A percentile compares a stretch with the other conserved stretches of the same genome.
Conservation (phyloP, 2,329 filamentous ascomycete genomes). For the Hypomyces rosellus region DNA sequence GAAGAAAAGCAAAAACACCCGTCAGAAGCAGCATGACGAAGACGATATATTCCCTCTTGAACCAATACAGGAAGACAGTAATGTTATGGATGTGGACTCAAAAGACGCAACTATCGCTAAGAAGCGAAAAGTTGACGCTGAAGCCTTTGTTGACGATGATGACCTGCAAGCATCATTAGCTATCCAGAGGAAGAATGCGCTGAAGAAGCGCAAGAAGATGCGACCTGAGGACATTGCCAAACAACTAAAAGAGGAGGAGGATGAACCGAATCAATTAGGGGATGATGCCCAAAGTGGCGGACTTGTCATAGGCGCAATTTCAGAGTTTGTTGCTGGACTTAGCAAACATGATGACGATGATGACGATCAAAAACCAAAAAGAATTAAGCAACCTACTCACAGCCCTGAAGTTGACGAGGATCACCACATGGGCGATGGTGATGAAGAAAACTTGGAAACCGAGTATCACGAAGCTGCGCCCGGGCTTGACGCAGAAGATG, state of each 20-base stretch:
- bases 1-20: slow-evolving; percentile 74
- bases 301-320: slow-evolving; percentile 90
- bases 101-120: slow-evolving; percentile 40
- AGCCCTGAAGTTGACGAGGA: slow-evolving; percentile 33
- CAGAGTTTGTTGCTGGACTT: slow-evolving; percentile 85
- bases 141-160: slow-evolving; percentile 80
- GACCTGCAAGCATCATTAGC: slow-evolving; percentile 83
- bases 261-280: slow-evolving; percentile 44
- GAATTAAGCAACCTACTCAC: slow-evolving; percentile 27
- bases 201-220: slow-evolving; percentile 87
- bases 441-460: slow-evolving; percentile 25
- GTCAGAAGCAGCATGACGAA: slow-evolving; percentile 61
- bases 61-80: slow-evolving; percentile 32
- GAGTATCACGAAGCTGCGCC: slow-evolving; percentile 16
- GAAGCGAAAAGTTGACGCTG: slow-evolving; percentile 60
- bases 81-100: slow-evolving; percentile 71
- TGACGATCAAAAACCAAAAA: slow-evolving; percentile 47
- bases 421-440: slow-evolving; percentile 38
- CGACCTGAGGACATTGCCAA: slow-evolving; percentile 82
- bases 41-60: slow-evolving; percentile 51
- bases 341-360: slow-evolving; percentile 58
- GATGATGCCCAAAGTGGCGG: slow-evolving; percentile 42
- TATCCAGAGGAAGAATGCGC: slow-evolving; percentile 69
- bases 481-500: slow-evolving; percentile 40
- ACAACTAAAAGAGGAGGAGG: slow-evolving; percentile 63